Evolutionary conservation across 2,329 filamentous ascomycete genomes (phyloP).

Genomic region (Fusarium annulatum): DNA sequence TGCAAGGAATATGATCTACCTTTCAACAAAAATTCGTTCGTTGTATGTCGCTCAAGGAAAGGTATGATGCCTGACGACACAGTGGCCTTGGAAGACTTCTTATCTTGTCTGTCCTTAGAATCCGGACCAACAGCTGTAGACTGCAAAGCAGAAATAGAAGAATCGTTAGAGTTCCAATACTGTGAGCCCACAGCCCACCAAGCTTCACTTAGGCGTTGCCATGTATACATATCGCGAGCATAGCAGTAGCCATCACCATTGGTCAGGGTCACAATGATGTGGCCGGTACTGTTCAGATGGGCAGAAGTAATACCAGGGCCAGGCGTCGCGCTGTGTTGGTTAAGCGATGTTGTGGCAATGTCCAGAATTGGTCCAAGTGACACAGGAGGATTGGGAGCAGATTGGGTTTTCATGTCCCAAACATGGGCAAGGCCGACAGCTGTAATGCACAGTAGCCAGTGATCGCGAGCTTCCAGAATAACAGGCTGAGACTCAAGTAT

Average conservation of each 20-base stretch:
- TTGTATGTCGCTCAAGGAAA: slow-evolving; percentile 92
- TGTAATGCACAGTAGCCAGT: slow-evolving; percentile 90
- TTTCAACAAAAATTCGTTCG: slow-evolving; percentile 89
- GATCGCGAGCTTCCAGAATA: slow-evolving; percentile 88
- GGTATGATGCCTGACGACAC: slow-evolving; percentile 94
- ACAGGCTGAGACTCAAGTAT: slow-evolving; percentile 93
- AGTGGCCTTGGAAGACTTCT: slow-evolving; percentile 61
- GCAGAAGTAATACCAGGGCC: slow-evolving; percentile 91
- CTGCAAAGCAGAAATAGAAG: slow-evolving; percentile 83
- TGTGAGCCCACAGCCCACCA: slow-evolving; percentile 99
- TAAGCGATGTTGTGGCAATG: slow-evolving; percentile 81
- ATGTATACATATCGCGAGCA: slow-evolving; percentile 83
- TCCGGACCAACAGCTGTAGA: slow-evolving; percentile 74
- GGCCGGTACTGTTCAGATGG: slow-evolving; percentile 87
- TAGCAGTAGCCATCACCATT: slow-evolving; percentile 97
- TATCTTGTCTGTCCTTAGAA: slow-evolving; percentile 58
- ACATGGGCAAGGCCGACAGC: slow-evolving; percentile 90
- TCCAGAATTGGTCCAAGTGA: slow-evolving; percentile 91
- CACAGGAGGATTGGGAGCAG: slow-evolving; percentile 87
- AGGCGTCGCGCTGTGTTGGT: slow-evolving; percentile 77
- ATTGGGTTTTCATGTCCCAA: slow-evolving; percentile 88
- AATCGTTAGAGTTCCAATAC: slow-evolving; percentile 98
- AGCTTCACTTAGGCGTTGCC: slow-evolving; percentile 94
- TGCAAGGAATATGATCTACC: slow-evolving; percentile 92
- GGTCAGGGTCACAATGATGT: slow-evolving; percentile 88